phyloP scores from a whole-genome alignment of 768 basidiomycete species.

The Boletus rex-veris region DNA sequence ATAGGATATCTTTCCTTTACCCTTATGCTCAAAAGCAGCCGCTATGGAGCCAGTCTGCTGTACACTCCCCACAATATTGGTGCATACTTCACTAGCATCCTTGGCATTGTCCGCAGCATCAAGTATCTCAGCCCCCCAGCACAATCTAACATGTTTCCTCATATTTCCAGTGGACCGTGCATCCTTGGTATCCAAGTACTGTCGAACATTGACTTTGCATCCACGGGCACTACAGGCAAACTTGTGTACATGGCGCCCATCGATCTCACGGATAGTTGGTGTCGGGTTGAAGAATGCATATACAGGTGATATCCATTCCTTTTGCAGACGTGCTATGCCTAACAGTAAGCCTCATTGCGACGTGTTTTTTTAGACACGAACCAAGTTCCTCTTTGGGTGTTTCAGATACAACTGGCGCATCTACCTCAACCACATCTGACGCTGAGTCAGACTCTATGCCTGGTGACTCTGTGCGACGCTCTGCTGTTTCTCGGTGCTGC shows the following conservation, averaged over 20 bases:
- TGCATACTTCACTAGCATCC: too few species aligned
- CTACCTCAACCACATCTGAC: background rate
- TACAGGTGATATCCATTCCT: conserved; percentile 32
- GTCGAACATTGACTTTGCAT: background rate
- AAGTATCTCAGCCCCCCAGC: too few species aligned
- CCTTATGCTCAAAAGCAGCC: too few species aligned
- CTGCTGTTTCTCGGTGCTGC: background rate
- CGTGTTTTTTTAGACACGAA: too few species aligned
- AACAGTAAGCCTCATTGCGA: background rate
- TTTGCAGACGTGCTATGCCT: background rate
- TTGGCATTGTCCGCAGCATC: too few species aligned
- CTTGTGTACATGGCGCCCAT: conserved; percentile 6
- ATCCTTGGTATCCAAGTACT: conserved; percentile 28
- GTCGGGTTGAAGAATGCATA: conserved; percentile 35
- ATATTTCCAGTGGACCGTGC: conserved; percentile 27
- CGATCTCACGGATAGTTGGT: conserved; percentile 16
- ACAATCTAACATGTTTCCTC: too few species aligned
- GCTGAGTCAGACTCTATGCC: background rate
- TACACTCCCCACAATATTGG: too few species aligned
- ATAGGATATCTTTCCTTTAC: too few species aligned
- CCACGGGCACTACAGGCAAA: too few species aligned
- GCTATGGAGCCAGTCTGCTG: too few species aligned
- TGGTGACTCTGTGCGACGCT: background rate
- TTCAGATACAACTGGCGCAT: too few species aligned
- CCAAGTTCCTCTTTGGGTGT: too few species aligned